These are phyloP conservation scores for Larix kaempferi DNA, from an alignment of 75 land plant species.

Conservation along the genomic window DNA sequence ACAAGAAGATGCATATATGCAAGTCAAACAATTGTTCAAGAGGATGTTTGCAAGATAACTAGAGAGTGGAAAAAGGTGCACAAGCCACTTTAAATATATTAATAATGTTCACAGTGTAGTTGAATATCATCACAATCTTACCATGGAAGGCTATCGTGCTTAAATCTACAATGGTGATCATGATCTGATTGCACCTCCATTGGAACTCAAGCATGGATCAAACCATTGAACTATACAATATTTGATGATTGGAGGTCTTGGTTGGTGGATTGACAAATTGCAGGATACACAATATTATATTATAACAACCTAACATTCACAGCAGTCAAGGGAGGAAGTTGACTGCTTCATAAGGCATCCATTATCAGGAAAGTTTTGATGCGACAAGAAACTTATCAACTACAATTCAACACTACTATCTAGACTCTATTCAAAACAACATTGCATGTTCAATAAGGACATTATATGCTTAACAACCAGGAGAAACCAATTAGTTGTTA, in stretches of 20 bases:
- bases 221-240: slow-evolving; percentile 44
- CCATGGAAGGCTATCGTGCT: slow-evolving; percentile 48
- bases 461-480: too few relatives aligned
- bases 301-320: slow-evolving; percentile 2
- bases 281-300: slow-evolving; percentile 18
- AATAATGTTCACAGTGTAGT: slow-evolving; percentile 41
- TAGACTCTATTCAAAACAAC: too few relatives aligned
- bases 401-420: too few relatives aligned
- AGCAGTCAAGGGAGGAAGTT: slow-evolving; percentile 6
- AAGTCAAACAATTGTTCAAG: too few relatives aligned
- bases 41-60: too few relatives aligned
- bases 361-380: too few relatives aligned
- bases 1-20: too few relatives aligned
- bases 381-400: too few relatives aligned
- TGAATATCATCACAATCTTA: slow-evolving; percentile 42
- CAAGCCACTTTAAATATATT: slow-evolving; percentile 27
- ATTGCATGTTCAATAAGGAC: too few relatives aligned
- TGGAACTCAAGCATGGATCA: slow-evolving; percentile 72
- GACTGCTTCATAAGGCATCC: too few relatives aligned
- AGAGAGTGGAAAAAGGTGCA: slow-evolving; percentile 57
- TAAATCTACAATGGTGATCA: slow-evolving; percentile 79
- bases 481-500: too few relatives aligned
- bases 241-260: slow-evolving; percentile 63
- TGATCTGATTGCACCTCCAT: slow-evolving; percentile 56
- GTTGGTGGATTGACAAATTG: slow-evolving; percentile 54